Base-by-base conservation (phyloP, 371 early-diverging fungal genomes). In the Syncephalastrum sp. region DNA sequence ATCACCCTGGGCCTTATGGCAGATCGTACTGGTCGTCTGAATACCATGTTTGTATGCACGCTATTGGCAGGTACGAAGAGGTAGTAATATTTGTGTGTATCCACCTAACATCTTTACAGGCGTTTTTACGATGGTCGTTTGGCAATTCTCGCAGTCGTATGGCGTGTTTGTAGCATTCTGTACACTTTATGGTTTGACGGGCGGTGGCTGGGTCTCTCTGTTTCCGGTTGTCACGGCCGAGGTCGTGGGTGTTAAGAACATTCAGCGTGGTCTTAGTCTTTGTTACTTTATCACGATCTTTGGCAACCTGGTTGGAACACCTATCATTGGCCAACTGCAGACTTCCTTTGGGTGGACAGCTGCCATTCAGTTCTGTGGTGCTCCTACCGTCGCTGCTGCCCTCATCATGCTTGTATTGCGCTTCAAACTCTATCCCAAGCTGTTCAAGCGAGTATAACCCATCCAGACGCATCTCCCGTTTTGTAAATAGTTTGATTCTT, bases 91-190 rank as follows among this genome's bases (percentile, higher is more conserved):
- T 38, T 14, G 15, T 24, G 5, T 24, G 25, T 13, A 10, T 0
- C 0, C 10, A 10, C 8, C 38, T 33, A 33, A 33, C 10, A 33
- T 10, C 12, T 46, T 7, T 5, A 46, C 38, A 69, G 73, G 61
- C 46, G n/a, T 83, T 2, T 70, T 82, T 16, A 77, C 79, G 15
- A 69, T 85, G 60, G 47, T 84, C 2, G 55, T 87, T 47, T 89
- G 90, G 90, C 82, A 83, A 14, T 80, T 82, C 65, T 67, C 81
- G 7, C 72, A 72, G 12, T 67, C 63, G 0, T 62, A 70, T 15
- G 79, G 74, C 1, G 66, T 68, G 2, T 75, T 77, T 57, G 67
- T 80, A 64, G 80, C 79, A 5, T 46, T 77, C 16, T 76, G 78
- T 14, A 68, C 84, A 57, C 69, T 6, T 72, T 75, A 75, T 44